phyloP scores from a whole-genome alignment of 805 yeast species.

The Candida caryicola region DNA sequence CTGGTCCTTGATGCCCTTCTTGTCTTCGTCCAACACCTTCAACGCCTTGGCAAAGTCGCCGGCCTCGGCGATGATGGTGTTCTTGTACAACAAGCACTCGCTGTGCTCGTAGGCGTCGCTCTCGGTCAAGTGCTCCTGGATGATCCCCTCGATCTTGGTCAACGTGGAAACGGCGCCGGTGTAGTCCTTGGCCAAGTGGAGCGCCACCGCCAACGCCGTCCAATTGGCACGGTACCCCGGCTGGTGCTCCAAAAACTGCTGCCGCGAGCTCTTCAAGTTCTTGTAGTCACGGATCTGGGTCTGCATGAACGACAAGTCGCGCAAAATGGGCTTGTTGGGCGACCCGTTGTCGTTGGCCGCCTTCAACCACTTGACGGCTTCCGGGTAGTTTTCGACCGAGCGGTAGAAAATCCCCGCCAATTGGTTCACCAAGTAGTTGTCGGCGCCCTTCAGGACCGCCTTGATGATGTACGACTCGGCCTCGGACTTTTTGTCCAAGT shows the following conservation, averaged over 20 bases:
- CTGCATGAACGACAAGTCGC: constrained; percentile 80
- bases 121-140: constrained; percentile 64
- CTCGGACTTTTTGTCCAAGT: constrained; percentile 57
- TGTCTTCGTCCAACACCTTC: constrained; percentile 51
- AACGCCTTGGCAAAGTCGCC: constrained; percentile 68
- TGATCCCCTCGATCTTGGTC: constrained; percentile 69
- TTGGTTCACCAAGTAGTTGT: constrained; percentile 75
- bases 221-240: constrained; percentile 88
- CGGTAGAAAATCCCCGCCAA: constrained; percentile 83
- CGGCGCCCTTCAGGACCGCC: constrained; percentile 58
- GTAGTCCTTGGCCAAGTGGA: constrained; percentile 67
- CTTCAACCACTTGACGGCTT: constrained; percentile 75
- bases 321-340: constrained; percentile 69
- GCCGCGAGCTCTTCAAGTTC: constrained; percentile 60
- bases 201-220: constrained; percentile 86
- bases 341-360: constrained; percentile 76
- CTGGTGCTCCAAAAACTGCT: constrained; percentile 62
- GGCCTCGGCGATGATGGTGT: constrained; percentile 56
- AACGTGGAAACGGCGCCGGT: constrained; percentile 69
- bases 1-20: constrained; percentile 52
- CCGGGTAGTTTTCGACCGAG: constrained; percentile 61
- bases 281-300: constrained; percentile 75
- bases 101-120: constrained; percentile 73
- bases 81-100: constrained; percentile 75
- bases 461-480: constrained; percentile 59